These are phyloP conservation scores for Trichosporon faecale DNA, from an alignment of 1,284 basidiomycete genomes.

Conservation along the genomic window DNA sequence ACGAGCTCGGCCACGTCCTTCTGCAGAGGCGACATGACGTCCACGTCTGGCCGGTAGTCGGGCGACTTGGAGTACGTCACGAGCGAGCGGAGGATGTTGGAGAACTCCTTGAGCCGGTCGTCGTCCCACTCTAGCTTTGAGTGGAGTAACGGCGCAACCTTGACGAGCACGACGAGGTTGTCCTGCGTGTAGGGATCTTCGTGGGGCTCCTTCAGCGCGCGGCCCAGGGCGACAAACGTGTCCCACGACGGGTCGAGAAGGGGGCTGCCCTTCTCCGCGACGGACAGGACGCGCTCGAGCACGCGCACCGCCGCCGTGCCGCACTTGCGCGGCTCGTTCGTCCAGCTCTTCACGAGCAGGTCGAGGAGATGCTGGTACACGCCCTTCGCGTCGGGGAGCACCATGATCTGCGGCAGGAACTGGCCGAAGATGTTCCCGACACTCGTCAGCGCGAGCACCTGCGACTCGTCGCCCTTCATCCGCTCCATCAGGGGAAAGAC, in stretches of 20 bases:
- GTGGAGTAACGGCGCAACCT: slow-evolving; percentile 35
- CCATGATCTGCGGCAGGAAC: slow-evolving; percentile 69
- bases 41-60: slow-evolving; percentile 83
- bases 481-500: slow-evolving; percentile 82
- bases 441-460: slow-evolving; percentile 78
- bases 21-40: slow-evolving; percentile 78
- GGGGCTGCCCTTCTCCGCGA: slow-evolving; percentile 40
- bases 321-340: slow-evolving; percentile 65
- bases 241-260: slow-evolving; percentile 62
- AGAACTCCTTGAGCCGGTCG: slow-evolving; percentile 65
- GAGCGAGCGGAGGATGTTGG: slow-evolving; percentile 73
- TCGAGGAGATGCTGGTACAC: slow-evolving; percentile 71
- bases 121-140: slow-evolving; percentile 43
- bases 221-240: slow-evolving; percentile 67
- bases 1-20: slow-evolving; percentile 67
- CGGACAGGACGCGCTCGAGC: slow-evolving; percentile 70
- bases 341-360: slow-evolving; percentile 66
- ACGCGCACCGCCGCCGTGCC: slow-evolving; percentile 76
- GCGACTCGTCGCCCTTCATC: slow-evolving; percentile 75
- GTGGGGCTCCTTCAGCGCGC: slow-evolving; percentile 50
- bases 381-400: slow-evolving; percentile 64
- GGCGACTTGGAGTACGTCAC: slow-evolving; percentile 77
- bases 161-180: slow-evolving; percentile 64
- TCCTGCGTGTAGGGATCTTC: slow-evolving; percentile 72
- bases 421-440: slow-evolving; percentile 78